Evolutionary conservation across 192 early-diverging fungal species (phyloP).

Genomic region (Linnemannia elongata): DNA sequence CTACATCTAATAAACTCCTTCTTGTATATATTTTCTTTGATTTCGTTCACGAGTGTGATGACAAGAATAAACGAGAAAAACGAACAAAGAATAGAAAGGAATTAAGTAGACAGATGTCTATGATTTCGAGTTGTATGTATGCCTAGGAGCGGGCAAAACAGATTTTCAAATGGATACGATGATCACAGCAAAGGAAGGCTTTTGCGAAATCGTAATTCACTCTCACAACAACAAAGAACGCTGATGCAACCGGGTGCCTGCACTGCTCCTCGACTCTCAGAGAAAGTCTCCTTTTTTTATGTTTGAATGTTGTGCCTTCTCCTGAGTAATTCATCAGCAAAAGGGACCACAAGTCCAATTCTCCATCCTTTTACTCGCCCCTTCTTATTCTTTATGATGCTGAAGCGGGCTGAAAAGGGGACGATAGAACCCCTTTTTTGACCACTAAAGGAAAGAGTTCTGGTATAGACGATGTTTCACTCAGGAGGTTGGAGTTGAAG

Average conservation of each 20-base stretch:
- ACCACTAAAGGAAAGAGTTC: background rate
- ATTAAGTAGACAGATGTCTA: background rate
- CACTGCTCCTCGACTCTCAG: background rate
- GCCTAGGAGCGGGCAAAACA: background rate
- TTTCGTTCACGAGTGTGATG: background rate
- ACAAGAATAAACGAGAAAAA: background rate
- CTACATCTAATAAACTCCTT: background rate
- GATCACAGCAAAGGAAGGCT: background rate
- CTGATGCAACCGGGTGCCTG: background rate
- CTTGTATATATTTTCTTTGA: background rate
- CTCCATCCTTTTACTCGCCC: background rate
- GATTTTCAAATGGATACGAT: background rate
- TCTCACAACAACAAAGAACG: background rate
- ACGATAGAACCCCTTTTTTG: background rate
- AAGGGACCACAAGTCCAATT: background rate
- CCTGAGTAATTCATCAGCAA: background rate
- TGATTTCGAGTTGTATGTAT: background rate
- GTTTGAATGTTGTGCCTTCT: background rate
- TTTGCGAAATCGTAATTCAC: background rate
- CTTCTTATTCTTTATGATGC: background rate
- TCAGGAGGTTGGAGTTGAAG: background rate
- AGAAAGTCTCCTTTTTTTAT: too few species aligned
- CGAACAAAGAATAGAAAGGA: background rate
- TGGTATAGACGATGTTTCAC: background rate
- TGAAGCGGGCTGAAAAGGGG: background rate